Evolutionary conservation across 148 eudicot species (phyloP), one percentile per base, ranked within the genome.

Genomic region (Chenopodium suecicum): DNA sequence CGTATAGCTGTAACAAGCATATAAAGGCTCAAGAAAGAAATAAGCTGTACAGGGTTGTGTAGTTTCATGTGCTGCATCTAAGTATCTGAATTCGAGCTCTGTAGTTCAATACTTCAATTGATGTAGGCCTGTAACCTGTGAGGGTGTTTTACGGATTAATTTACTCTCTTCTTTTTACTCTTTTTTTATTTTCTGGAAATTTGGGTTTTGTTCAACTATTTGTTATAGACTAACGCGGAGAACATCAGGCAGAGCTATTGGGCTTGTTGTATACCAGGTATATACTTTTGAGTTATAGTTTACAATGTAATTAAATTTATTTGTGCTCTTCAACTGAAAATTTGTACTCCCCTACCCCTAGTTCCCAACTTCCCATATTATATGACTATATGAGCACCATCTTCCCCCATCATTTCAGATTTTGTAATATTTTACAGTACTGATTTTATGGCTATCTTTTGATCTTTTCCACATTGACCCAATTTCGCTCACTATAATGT

Each of bases 11-110:
- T 44, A 64, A 34, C 75, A 52, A 70, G 27, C 76, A 23, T 56
- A 37, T 14, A 12, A 16, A 73, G 58, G 69, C 23, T 34, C 23
- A 31, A 13, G 75, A 13, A 70, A 29, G 75, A 79, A 70, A 79
- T 23, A 79, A 37, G 13, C 12, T 58, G 82, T 80, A 60, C 70
- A 72, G 16, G 67, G 46, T 52, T 69, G 48, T 54, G 48, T 23
- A 4, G 32, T 77, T 70, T 19, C 37, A 46, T n/a, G 34, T 34
- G 41, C 41, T 34, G 41, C 41, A 34, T 34, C 41, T 34, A 34
- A 10, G 46, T 46, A 37, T 37, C 37, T 65, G 19, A 68, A 50
- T 76, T 66, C n/a, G 66, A 72, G 48, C 22, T 37, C 72, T 47
- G 34, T 47, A 46, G 73, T 16, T 32, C 17, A 11, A 29, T 47